Base-by-base conservation (phyloP, 768 basidiomycete genomes). In the Multifurca ochricompacta region DNA sequence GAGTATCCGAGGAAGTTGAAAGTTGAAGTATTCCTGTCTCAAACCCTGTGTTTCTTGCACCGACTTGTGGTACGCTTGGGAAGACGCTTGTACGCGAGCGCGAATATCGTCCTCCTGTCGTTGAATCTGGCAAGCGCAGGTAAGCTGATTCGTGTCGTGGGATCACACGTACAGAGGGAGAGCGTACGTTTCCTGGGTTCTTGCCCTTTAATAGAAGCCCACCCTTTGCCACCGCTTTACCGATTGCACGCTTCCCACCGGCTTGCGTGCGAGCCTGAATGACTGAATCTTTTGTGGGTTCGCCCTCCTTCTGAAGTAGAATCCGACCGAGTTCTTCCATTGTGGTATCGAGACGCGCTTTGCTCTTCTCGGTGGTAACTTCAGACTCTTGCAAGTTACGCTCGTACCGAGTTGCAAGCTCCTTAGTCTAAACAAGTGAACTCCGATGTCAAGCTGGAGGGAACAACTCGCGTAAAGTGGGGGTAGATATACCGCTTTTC, bases 1-100 rank as follows among this genome's bases (percentile, higher is more conserved):
- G 35, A 99, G 70, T 53, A 97, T 89, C 61, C 92, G 85, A 51
- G 96, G 96, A 36, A 97, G 72, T 64, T 97, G 95, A 65, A 95
- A 88, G 68, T 97, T 95, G 70, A 96, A 99, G 68, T 97, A 98
- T 66, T 99, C 96, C 68, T 97, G 94, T 58, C 94, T 79, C 72
- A 91, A 82, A 4, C 82, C 73, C 67, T 97, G 93, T 11, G 88
- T 91, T 59, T 97, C 92, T 13, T 79, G 81, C 28, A 96, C 85
- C 2, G 91, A 84, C 69, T 96, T 94, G 53, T 91, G 77, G 65
- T 92, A 98, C 30, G 82, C 79, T 66, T 97, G 95, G 23, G 90
- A 91, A 9, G 88, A 82, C 42, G 74, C 72, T 6, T 91, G 92
- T 76, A 98, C 83, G 60, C 94, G 77, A 28, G 79, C 73, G 52